Percentiles rank a stretch among this genome's conserved stretches.
Evolutionary conservation across 169 alveolate species (phyloP).

Genomic region (Amoebophrya sp.): DNA sequence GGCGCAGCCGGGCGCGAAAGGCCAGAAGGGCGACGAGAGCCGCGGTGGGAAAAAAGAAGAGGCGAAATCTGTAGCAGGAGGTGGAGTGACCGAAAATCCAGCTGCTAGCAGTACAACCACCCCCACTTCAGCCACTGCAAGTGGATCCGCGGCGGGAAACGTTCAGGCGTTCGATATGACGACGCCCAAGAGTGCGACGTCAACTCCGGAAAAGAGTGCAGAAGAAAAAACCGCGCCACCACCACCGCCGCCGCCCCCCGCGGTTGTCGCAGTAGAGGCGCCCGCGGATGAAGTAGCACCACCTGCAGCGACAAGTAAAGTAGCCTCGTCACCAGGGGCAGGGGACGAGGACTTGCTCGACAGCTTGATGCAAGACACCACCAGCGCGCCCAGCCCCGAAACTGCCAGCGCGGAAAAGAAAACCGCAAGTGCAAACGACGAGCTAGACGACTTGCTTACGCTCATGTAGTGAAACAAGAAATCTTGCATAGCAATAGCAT

Average conservation of each 20-base stretch:
- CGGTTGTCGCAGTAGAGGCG: not conserved
- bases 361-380: conserved; percentile 6
- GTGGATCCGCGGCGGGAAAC: not conserved
- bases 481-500: too few species aligned
- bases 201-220: not conserved
- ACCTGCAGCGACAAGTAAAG: not conserved
- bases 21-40: too few species aligned
- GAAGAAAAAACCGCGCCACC: not conserved
- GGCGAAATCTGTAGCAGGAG: too few species aligned
- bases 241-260: not conserved
- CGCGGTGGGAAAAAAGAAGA: too few species aligned
- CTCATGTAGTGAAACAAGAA: not conserved
- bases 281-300: not conserved
- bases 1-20: too few species aligned
- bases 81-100: too few species aligned
- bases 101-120: too few species aligned
- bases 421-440: not conserved
- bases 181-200: not conserved
- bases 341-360: not conserved
- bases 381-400: not conserved
- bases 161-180: not conserved
- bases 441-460: conserved; percentile 13
- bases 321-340: not conserved
- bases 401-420: not conserved
- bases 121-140: too few species aligned